Percentiles rank a stretch among this genome's conserved stretches.
Conservation (phyloP, 2,329 filamentous ascomycete genomes). For the Penicillium sp. region DNA sequence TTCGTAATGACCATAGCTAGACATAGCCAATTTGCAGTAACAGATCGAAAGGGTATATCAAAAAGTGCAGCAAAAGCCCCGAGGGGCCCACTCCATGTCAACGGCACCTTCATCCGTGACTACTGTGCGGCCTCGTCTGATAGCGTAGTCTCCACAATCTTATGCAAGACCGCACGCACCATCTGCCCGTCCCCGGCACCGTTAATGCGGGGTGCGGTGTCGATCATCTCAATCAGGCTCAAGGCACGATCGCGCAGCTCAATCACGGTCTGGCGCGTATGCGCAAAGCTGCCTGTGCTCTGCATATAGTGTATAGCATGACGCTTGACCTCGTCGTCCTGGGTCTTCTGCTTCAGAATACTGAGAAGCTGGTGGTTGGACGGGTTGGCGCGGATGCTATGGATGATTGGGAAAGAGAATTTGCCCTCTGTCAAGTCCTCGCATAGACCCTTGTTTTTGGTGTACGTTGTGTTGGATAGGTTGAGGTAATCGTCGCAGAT, state of each 20-base stretch:
- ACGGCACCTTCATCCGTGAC: neutral
- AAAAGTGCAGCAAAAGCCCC: neutral
- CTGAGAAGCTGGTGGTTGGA: slow-evolving; percentile 71
- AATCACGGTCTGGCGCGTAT: slow-evolving; percentile 67
- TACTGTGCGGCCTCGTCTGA: slow-evolving; percentile 19
- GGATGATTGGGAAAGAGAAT: slow-evolving; percentile 94
- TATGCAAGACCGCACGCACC: slow-evolving; percentile 67
- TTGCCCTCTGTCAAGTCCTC: slow-evolving; percentile 97
- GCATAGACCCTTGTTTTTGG: slow-evolving; percentile 85
- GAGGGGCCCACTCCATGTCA: neutral
- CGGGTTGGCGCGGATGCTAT: slow-evolving; percentile 72
- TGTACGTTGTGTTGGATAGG: slow-evolving; percentile 69
- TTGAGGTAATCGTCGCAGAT: slow-evolving; percentile 79
- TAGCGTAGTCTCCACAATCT: slow-evolving; percentile 53
- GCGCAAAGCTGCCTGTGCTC: slow-evolving; percentile 81
- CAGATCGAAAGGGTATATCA: slow-evolving; percentile 17
- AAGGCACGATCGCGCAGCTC: slow-evolving; percentile 65
- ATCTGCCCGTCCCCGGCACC: slow-evolving; percentile 56
- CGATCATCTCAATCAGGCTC: slow-evolving; percentile 62
- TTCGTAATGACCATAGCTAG: slow-evolving; percentile 9
- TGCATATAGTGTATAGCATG: slow-evolving; percentile 94
- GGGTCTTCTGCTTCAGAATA: slow-evolving; percentile 86
- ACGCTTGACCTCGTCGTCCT: slow-evolving; percentile 80
- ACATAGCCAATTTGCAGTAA: slow-evolving; percentile 6
- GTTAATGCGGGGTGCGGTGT: slow-evolving; percentile 44